Base-by-base conservation (phyloP, 192 early-diverging fungal genomes). In the Rhizoclosmatium sp. region DNA sequence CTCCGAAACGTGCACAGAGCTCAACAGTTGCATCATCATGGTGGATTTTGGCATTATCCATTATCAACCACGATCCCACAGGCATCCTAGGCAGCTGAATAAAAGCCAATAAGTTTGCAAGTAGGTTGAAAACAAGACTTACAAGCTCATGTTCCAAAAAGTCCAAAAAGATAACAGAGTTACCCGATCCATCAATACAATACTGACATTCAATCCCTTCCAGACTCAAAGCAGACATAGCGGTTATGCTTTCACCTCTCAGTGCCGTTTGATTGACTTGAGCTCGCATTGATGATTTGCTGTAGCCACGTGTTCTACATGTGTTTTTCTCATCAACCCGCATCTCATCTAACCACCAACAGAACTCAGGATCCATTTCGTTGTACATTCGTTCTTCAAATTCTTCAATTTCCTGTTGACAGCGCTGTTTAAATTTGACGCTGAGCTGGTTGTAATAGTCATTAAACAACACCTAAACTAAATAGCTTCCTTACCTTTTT, bases 21-120 rank as follows among this genome's bases (percentile, higher is more conserved):
- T 64, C 61, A 4, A 41, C 61, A 64, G 61, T 64, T 64, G 4
- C 61, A 10, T 64, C 21, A n/a, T 64, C 61, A 64, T 64, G 61
- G 40, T 64, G 61, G 4, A 21, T 39, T 64, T 64, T 64, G n/a
- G 61, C 61, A 64, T 64, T 64, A 21, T 64, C 61, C 61, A 64
- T 64, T 10, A 64, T 64, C n/a, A 64, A 9, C n/a, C 61, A 64
- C 7, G 61, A 39, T 4, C 61, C 61, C 4, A 41, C 4, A 4
- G n/a, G 61, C n/a, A 64, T 21, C n/a, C 7, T 64, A 4, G 40
- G 61, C 7, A 64, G 40, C 61, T 64, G n/a, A n/a, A n/a, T n/a
- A n/a, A n/a, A n/a, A n/a, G n/a, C n/a, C n/a, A n/a, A n/a, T n/a
- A n/a, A n/a, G n/a, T n/a, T n/a, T n/a, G n/a, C n/a, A n/a, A n/a